Evolutionary conservation across 805 yeast species (phyloP), one percentile per base, ranked within the genome.

Genomic region (Torulaspora delbrueckii): DNA sequence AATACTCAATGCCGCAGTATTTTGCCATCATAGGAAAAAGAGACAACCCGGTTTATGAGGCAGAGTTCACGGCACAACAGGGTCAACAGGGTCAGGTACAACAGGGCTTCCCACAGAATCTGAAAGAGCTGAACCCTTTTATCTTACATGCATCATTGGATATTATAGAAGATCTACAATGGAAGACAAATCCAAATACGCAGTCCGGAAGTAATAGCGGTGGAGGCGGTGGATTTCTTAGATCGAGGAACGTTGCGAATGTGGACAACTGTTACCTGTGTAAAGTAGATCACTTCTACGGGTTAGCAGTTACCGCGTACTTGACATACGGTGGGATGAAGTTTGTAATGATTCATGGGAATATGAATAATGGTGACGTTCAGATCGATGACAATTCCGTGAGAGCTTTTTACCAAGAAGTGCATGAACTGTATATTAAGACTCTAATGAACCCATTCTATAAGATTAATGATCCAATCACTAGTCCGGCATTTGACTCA

Each of bases 121-220:
- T 87, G 63, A 76, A 76, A 55, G 96, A 91, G 58, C 68, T 91
- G 30, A 81, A 84, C 54, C 97, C 96, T 18, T 91, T 89, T 58
- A 81, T 93, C 24, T 76, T 90, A 28, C 95, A 93, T 60, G 78
- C 96, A 1, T 80, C 98, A 2, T 67, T 93, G 30, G 99, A 93
- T 63, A 74, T 93, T n/a, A 81, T 93, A 0, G 96, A 93, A 52
- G 96, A 90, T 56, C 67, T 80, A 2, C 97, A 89, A 60, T 89
- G 96, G 91, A 76, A 78, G 39, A 72, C 78, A 8, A 78, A 73
- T 51, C 72, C 75, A 6, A 51, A 48, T n/a, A 36, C 52, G 8
- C 55, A 51, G 12, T 31, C 45, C 18, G 31, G 27, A 12, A 45
- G 46, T 13, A 47, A 35, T 22, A 22, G 32, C 4, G 47, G 53